Evolutionary conservation across 768 basidiomycete genomes (phyloP).

Genomic region (Piloderma croceum): DNA sequence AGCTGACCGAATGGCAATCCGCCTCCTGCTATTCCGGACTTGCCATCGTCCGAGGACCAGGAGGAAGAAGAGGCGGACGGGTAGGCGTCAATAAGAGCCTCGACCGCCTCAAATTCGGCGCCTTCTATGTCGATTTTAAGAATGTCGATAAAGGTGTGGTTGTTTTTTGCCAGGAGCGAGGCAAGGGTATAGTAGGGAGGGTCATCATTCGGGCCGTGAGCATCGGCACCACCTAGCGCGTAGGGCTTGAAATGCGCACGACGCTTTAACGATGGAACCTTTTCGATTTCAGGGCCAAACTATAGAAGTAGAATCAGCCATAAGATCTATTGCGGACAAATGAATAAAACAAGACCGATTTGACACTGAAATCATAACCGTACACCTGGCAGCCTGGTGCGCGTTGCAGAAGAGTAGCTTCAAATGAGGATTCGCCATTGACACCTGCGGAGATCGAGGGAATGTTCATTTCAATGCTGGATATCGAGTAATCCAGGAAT

Average conservation of each 20-base stretch:
- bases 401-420: slow-evolving; percentile 49
- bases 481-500: neutral
- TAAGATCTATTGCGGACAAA: neutral
- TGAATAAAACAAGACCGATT: slow-evolving; percentile 14
- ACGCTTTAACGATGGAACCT: slow-evolving; percentile 17
- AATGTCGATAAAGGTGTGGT: slow-evolving; percentile 15
- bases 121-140: slow-evolving; percentile 40
- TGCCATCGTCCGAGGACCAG: slow-evolving; percentile 3
- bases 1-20: slow-evolving; percentile 45
- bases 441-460: slow-evolving; percentile 28
- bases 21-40: slow-evolving; percentile 25
- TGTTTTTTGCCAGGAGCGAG: slow-evolving; percentile 39
- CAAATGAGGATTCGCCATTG: slow-evolving; percentile 61
- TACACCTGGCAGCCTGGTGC: slow-evolving; percentile 39
- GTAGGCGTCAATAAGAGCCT: slow-evolving; percentile 33
- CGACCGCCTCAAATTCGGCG: slow-evolving; percentile 41
- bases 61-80: too few relatives aligned
- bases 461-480: slow-evolving; percentile 13
- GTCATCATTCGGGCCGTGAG: slow-evolving; percentile 25
- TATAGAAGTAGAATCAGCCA: slow-evolving; percentile 1
- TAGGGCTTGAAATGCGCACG: slow-evolving; percentile 40
- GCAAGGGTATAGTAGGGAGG: slow-evolving; percentile 42
- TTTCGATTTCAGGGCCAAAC: slow-evolving; percentile 29
- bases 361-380: slow-evolving; percentile 38
- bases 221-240: slow-evolving; percentile 35